Evolutionary conservation across 139 green algal species (phyloP).

Genomic region (Coelastrella sp.): DNA sequence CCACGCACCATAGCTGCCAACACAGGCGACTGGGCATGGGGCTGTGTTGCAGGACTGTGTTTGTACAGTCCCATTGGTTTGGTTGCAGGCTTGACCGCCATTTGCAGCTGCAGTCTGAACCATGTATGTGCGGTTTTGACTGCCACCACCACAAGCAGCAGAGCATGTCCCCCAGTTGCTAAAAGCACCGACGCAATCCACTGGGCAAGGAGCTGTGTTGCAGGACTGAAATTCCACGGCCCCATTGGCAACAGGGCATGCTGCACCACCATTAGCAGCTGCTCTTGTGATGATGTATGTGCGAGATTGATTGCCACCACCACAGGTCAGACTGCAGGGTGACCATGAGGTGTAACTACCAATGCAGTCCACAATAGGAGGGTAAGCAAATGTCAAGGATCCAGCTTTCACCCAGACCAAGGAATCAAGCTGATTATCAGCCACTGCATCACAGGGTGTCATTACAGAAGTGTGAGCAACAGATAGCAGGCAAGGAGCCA

Average conservation of each 20-base stretch:
- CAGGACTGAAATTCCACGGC: neutral
- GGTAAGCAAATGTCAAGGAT: neutral
- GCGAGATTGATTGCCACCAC: neutral
- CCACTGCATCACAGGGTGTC: too few species aligned
- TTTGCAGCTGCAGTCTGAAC: neutral
- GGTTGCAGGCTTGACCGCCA: neutral
- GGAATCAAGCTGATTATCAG: neutral
- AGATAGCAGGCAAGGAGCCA: too few species aligned
- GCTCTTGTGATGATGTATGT: neutral
- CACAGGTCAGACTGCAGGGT: neutral
- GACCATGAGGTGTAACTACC: neutral
- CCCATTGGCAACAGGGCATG: neutral
- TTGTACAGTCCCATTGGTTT: neutral
- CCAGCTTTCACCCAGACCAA: neutral
- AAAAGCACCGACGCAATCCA: neutral
- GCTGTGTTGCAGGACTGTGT: neutral
- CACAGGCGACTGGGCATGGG: neutral
- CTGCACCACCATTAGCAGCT: neutral
- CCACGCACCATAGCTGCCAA: neutral
- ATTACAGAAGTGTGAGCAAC: too few species aligned
- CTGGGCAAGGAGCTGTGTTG: neutral
- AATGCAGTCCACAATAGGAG: neutral
- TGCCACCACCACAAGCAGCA: neutral
- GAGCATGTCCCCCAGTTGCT: neutral
- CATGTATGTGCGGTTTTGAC: neutral